Conservation (phyloP, 2,329 filamentous ascomycete genomes). For the Diaporthe citrichinensis region DNA sequence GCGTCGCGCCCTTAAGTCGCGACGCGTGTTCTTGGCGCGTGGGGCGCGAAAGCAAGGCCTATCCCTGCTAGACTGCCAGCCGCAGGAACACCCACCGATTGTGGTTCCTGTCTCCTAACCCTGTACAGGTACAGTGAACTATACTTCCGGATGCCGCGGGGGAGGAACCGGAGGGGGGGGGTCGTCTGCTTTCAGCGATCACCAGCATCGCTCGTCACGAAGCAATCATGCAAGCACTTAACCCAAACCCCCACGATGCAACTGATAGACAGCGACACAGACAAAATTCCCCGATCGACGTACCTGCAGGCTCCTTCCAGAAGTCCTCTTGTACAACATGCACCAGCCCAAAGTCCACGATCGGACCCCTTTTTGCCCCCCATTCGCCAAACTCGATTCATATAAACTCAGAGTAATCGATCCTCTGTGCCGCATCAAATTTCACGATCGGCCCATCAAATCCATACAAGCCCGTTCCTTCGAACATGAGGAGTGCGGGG, state of each 20-base stretch:
- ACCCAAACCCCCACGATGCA: neutral
- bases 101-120: neutral
- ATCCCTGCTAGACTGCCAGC: neutral
- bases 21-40: constrained; percentile 25
- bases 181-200: neutral
- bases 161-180: neutral
- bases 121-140: neutral
- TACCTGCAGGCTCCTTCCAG: neutral
- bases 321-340: neutral
- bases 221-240: constrained; percentile 32
- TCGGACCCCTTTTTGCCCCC: neutral
- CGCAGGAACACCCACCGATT: neutral
- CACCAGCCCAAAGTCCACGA: neutral
- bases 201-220: neutral
- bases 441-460: constrained; percentile 14
- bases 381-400: neutral
- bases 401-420: neutral
- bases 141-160: too few relatives aligned
- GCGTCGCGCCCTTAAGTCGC: constrained; percentile 3
- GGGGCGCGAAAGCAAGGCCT: neutral
- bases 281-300: neutral
- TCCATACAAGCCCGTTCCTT: constrained; percentile 16
- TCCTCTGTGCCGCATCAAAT: constrained; percentile 15
- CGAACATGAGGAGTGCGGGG: constrained; percentile 7
- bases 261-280: neutral